Evolutionary conservation across 225 moss, liverwort and hornwort species (phyloP).

Genomic region (Ulota crispa): DNA sequence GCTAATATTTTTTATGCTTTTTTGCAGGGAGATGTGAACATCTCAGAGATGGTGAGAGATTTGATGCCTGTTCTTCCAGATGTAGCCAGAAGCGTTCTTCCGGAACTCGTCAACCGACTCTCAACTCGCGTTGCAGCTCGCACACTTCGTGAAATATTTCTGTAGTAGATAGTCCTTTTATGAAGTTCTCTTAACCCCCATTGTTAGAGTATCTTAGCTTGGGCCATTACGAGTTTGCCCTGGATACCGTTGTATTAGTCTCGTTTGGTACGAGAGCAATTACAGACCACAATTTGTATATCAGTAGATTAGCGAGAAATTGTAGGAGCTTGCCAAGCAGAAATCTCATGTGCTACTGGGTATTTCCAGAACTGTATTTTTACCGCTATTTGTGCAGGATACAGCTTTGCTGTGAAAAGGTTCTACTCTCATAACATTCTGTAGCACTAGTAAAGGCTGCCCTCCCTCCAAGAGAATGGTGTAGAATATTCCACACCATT

Average conservation of each 20-base stretch:
- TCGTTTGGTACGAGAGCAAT: slow-evolving; percentile 16
- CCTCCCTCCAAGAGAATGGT: too few relatives aligned
- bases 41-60: slow-evolving; percentile 61
- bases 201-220: not conserved
- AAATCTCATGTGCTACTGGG: slow-evolving; percentile 25
- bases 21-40: slow-evolving; percentile 55
- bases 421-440: too few relatives aligned
- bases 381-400: slow-evolving; percentile 21
- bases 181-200: not conserved
- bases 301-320: slow-evolving; percentile 30
- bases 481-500: too few relatives aligned
- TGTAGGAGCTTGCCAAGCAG: slow-evolving; percentile 15
- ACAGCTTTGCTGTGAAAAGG: slow-evolving; percentile 14
- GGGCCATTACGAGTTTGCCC: slow-evolving; percentile 1
- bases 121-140: slow-evolving; percentile 87
- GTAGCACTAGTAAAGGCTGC: too few relatives aligned
- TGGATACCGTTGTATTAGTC: not conserved
- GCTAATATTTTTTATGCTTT: not conserved
- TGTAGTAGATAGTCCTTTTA: slow-evolving; percentile 18
- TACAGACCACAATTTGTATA: slow-evolving; percentile 33
- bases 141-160: slow-evolving; percentile 73
- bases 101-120: slow-evolving; percentile 77
- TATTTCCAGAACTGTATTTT: slow-evolving; percentile 34
- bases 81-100: slow-evolving; percentile 71
- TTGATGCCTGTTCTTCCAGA: slow-evolving; percentile 79